Percentiles rank a stretch among this genome's conserved stretches.
Evolutionary conservation across 2,329 filamentous ascomycete species (phyloP).

Genomic region (Alternaria brassicae): DNA sequence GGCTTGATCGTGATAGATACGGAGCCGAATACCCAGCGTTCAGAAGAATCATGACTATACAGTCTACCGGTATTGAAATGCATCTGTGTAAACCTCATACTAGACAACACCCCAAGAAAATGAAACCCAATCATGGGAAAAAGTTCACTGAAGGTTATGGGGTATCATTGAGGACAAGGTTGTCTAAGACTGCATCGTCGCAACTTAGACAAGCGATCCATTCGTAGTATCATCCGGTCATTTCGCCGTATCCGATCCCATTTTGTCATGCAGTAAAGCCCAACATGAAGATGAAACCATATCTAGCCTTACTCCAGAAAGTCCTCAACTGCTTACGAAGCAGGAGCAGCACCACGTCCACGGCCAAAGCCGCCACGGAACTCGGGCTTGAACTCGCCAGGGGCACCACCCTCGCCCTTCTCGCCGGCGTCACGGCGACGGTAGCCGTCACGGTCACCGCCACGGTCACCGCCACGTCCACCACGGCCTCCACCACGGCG

Average conservation of each 20-base stretch:
- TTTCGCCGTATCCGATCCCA: conserved; percentile 48
- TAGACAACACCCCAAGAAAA: not conserved
- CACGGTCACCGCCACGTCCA: conserved; percentile 65
- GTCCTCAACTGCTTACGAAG: conserved; percentile 43
- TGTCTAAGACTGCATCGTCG: conserved; percentile 31
- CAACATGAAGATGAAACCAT: conserved; percentile 36
- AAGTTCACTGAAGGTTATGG: conserved; percentile 40
- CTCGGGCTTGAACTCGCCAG: conserved; percentile 54
- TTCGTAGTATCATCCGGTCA: conserved; percentile 50
- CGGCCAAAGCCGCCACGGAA: conserved; percentile 55
- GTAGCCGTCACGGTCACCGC: conserved; percentile 82
- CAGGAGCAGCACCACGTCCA: conserved; percentile 48
- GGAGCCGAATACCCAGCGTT: not conserved
- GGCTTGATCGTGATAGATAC: not conserved
- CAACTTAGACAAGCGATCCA: conserved; percentile 41
- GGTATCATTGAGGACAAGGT: conserved; percentile 49
- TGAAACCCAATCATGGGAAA: not conserved
- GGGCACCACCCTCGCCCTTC: conserved; percentile 50
- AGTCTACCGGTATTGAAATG: not conserved
- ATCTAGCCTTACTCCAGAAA: conserved; percentile 31
- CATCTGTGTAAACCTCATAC: not conserved
- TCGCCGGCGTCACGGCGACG: conserved; percentile 78
- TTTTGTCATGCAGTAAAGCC: conserved; percentile 45
- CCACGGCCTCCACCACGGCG: conserved; percentile 75
- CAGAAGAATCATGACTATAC: not conserved